A percentile compares a stretch with the other conserved stretches of the same genome.
Evolutionary conservation across 2,329 filamentous ascomycete species (phyloP).

Genomic region (Rachicladosporium sp.): DNA sequence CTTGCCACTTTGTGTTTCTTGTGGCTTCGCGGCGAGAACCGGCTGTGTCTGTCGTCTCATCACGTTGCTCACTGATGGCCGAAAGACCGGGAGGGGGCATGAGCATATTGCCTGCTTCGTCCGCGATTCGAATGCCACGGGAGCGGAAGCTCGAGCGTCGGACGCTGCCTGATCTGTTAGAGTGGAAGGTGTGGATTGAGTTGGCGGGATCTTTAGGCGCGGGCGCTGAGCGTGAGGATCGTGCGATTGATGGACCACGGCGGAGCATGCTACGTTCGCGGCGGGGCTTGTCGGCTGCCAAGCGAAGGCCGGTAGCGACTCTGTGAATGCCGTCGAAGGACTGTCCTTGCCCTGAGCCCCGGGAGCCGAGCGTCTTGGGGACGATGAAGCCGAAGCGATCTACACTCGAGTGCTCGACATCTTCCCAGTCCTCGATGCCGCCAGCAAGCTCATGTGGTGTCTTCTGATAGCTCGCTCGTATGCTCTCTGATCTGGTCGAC

Average conservation of each 20-base stretch:
- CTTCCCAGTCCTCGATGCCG: conserved; percentile 53
- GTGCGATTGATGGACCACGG: conserved; percentile 37
- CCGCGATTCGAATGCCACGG: conserved; percentile 40
- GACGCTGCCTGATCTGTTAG: conserved; percentile 26
- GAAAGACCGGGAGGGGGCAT: conserved; percentile 43
- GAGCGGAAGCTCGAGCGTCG: conserved; percentile 32
- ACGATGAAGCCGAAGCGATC: conserved; percentile 56
- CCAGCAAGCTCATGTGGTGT: conserved; percentile 48
- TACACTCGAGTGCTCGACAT: conserved; percentile 46
- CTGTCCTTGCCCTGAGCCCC: conserved; percentile 14
- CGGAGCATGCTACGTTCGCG: conserved; percentile 40
- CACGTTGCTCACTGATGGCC: conserved; percentile 33
- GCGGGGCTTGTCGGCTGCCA: conserved; percentile 44
- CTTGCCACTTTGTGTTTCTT: conserved; percentile 55
- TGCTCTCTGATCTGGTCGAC: background rate
- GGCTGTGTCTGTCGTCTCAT: conserved; percentile 35
- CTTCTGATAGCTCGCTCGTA: conserved; percentile 17
- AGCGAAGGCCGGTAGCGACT: conserved; percentile 46
- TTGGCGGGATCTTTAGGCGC: conserved; percentile 22
- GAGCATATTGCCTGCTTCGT: conserved; percentile 54
- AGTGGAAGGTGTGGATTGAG: conserved; percentile 27
- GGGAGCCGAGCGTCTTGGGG: conserved; percentile 26
- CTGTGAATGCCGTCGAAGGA: conserved; percentile 35
- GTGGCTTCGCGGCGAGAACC: conserved; percentile 48
- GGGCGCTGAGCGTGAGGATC: conserved; percentile 27